phyloP scores from a whole-genome alignment of 2,329 filamentous ascomycete genomes.

The Fusarium odoratissimum region DNA sequence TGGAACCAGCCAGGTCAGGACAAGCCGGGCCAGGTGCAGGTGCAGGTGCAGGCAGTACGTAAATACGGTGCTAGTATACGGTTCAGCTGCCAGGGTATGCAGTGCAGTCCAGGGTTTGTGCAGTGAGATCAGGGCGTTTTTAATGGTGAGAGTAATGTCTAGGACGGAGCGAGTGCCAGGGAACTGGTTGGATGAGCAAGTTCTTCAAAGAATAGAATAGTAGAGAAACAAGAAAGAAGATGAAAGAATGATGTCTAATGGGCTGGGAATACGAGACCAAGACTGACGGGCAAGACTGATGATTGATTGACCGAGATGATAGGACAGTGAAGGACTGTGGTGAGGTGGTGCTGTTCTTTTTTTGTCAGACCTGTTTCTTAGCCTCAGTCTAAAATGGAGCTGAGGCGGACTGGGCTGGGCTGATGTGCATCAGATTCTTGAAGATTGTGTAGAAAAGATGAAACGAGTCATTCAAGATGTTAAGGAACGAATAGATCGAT shows the following conservation, averaged over 20 bases:
- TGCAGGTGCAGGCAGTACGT: conserved; percentile 23
- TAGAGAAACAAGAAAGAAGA: conserved; percentile 1
- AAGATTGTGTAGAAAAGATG: background rate
- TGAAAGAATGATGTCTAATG: conserved; percentile 29
- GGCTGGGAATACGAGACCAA: conserved; percentile 46
- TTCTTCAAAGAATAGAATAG: background rate
- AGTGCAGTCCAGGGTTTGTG: background rate
- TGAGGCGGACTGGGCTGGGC: conserved; percentile 29
- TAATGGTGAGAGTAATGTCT: conserved; percentile 44
- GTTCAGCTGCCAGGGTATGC: conserved; percentile 28
- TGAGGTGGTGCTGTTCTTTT: conserved; percentile 30
- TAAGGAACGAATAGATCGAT: conserved; percentile 3
- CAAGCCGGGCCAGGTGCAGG: background rate
- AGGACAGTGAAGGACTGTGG: conserved; percentile 15
- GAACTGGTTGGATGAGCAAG: conserved; percentile 37
- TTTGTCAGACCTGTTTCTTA: conserved; percentile 13
- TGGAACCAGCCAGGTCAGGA: conserved; percentile 5
- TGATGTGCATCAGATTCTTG: conserved; percentile 3
- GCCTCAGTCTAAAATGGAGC: conserved; percentile 20
- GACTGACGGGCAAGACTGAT: conserved; percentile 5
- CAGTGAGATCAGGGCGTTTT: conserved; percentile 32
- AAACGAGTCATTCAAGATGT: background rate
- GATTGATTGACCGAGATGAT: conserved; percentile 13
- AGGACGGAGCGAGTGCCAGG: conserved; percentile 36
- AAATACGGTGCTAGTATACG: conserved; percentile 33